These are phyloP conservation scores for Arthroderma uncinatum DNA, from an alignment of 2,329 filamentous ascomycete species.

Conservation along the genomic window DNA sequence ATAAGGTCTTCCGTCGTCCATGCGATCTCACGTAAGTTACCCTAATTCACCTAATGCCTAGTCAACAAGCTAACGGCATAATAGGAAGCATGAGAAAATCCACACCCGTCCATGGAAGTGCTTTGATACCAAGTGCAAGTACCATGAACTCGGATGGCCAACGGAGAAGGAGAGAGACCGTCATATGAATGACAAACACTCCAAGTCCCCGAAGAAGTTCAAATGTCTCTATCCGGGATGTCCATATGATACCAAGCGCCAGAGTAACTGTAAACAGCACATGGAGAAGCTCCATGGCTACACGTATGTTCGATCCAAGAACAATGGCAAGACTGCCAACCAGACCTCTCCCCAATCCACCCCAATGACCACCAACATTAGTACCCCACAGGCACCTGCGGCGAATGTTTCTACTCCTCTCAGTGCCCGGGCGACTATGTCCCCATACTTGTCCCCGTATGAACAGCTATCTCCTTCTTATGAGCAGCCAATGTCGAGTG, in stretches of 20 bases:
- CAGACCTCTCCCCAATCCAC: conserved; percentile 38
- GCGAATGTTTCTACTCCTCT: conserved; percentile 43
- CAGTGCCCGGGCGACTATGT: conserved; percentile 20
- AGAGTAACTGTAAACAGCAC: conserved; percentile 96
- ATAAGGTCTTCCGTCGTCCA: conserved; percentile 90
- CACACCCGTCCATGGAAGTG: conserved; percentile 97
- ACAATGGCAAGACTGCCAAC: conserved; percentile 48
- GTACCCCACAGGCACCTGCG: conserved; percentile 50
- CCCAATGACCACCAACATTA: conserved; percentile 44
- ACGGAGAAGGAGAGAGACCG: conserved; percentile 96
- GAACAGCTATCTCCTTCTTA: conserved; percentile 13
- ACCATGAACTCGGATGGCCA: conserved; percentile 80
- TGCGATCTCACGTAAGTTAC: conserved; percentile 65
- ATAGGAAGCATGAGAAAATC: conserved; percentile 84
- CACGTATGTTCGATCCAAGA: conserved; percentile 86
- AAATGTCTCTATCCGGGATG: conserved; percentile 75
- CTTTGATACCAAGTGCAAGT: conserved; percentile 70
- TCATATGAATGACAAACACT: conserved; percentile 94
- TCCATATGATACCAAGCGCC: conserved; percentile 87
- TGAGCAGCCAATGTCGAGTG: not conserved
- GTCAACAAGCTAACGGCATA: not conserved
- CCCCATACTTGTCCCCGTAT: conserved; percentile 20
- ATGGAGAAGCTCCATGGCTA: conserved; percentile 96
- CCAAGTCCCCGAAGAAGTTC: conserved; percentile 63
- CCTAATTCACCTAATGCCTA: conserved; percentile 8